Conservation (phyloP, 225 moss, liverwort and hornwort genomes). For the Pseudoscleropodium purum region DNA sequence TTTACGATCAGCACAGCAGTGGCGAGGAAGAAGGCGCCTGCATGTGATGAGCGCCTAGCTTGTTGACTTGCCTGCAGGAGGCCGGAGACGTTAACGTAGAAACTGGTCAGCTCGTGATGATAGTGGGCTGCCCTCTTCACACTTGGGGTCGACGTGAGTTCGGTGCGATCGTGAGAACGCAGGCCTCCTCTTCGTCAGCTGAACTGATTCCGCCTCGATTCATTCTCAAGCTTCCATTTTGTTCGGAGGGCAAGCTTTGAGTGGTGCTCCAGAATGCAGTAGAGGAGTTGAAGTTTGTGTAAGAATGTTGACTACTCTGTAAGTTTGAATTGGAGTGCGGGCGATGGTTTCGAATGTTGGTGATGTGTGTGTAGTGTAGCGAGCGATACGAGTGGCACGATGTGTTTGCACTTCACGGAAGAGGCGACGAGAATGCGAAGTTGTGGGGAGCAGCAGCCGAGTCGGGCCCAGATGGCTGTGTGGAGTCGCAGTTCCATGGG, state of each 20-base stretch:
- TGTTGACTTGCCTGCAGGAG: constrained; percentile 19
- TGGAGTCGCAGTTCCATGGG: background rate
- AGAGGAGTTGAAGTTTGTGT: background rate
- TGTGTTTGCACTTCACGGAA: constrained; percentile 39
- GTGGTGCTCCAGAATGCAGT: background rate
- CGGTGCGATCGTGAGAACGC: background rate
- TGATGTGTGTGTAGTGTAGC: background rate
- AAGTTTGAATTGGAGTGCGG: background rate
- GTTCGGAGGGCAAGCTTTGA: background rate
- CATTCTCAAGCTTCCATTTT: background rate
- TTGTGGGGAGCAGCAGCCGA: background rate
- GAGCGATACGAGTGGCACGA: background rate
- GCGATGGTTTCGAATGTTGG: background rate
- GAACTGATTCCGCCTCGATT: constrained; percentile 2
- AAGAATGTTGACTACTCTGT: background rate
- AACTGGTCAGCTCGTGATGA: constrained; percentile 21
- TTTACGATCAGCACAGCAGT: background rate
- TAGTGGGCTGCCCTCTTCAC: background rate
- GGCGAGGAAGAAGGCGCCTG: background rate
- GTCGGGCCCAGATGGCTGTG: background rate
- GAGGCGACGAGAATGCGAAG: constrained; percentile 25
- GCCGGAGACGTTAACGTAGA: background rate
- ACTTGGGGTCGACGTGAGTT: background rate
- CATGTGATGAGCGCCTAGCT: background rate
- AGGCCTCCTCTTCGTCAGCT: background rate